Conservation (phyloP, 495 filamentous ascomycete genomes). For the Penicillium steckii region DNA sequence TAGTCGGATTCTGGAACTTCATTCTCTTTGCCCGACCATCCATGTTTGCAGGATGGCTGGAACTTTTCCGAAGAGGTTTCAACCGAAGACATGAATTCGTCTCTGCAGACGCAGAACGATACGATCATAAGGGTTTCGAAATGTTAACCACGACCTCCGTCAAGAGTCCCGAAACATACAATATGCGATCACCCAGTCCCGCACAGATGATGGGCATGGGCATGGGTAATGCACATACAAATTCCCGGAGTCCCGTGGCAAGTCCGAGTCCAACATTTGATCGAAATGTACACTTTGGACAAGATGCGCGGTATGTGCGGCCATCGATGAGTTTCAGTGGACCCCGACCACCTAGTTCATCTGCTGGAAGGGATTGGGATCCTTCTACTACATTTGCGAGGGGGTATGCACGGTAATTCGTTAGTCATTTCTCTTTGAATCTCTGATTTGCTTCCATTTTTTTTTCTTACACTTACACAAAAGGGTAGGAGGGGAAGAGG, state of each 20-base stretch:
- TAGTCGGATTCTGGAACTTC: constrained; percentile 84
- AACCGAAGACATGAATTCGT: constrained; percentile 69
- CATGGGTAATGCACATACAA: not conserved
- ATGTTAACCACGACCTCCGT: constrained; percentile 60
- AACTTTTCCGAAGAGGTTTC: constrained; percentile 54
- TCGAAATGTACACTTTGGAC: constrained; percentile 42
- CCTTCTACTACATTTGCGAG: constrained; percentile 38
- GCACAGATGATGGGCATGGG: constrained; percentile 15
- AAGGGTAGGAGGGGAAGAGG: not conserved
- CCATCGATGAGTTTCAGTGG: constrained; percentile 60
- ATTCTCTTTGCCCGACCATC: constrained; percentile 75
- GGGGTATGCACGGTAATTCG: constrained; percentile 16
- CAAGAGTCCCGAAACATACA: constrained; percentile 42
- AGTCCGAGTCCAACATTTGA: constrained; percentile 33
- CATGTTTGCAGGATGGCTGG: constrained; percentile 82
- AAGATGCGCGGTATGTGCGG: constrained; percentile 53
- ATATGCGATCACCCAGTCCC: constrained; percentile 42
- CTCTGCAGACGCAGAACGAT: constrained; percentile 72
- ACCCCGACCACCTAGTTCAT: constrained; percentile 50
- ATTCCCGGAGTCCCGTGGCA: constrained; percentile 7
- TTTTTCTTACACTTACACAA: not conserved
- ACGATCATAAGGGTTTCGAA: constrained; percentile 74
- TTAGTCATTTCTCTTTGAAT: not conserved
- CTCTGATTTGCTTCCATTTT: not conserved
- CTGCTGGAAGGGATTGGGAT: constrained; percentile 36